Evolutionary conservation across 805 yeast species (phyloP), one percentile per base, ranked within the genome.

Genomic region (Wickerhamomyces ciferrii): DNA sequence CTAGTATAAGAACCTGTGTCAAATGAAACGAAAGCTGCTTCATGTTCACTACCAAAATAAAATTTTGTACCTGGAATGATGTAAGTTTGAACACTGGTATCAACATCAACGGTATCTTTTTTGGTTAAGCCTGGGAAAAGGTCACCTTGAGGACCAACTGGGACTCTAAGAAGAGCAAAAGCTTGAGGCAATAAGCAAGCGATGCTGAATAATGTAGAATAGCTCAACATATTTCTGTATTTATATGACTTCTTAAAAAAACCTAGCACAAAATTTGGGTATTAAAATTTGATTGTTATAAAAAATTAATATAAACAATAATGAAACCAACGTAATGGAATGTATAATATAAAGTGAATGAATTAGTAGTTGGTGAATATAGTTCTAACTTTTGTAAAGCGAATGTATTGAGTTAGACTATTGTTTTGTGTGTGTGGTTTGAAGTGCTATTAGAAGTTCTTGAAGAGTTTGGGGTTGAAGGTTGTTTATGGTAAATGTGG

Each of bases 1-100:
- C 46, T 39, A 11, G 43, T 39, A n/a, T 39, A 44, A 19, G 46
- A 44, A 34, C 46, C 46, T 6, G 46, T 39, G 39, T 44, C 46
- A 19, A 44, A 44, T 11, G 46, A 44, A 11, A 44, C 29, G 7
- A 44, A 44, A 1, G 32, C 25, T 24, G 24, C 15, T n/a, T 39
- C 35, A 34, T 39, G 32, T 4, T 39, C 35, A 39, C 43, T 39
- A 32, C 46, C 46, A 44, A 44, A 27, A n/a, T 44, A 44, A 25
- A 44, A 44, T 11, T 39, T 21, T 8, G 46, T 40, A 32, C 46
- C 43, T 38, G 46, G 46, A 19, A 44, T 39, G 14, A 44, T 44
- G 25, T 44, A 44, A 14, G 25, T 32, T 32, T 44, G 17, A 17
- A 44, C 23, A 32, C 42, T 15, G 11, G 46, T 39, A 4, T 29